phyloP scores from a whole-genome alignment of 2,329 filamentous ascomycete genomes.

The Gyromitra esculenta region DNA sequence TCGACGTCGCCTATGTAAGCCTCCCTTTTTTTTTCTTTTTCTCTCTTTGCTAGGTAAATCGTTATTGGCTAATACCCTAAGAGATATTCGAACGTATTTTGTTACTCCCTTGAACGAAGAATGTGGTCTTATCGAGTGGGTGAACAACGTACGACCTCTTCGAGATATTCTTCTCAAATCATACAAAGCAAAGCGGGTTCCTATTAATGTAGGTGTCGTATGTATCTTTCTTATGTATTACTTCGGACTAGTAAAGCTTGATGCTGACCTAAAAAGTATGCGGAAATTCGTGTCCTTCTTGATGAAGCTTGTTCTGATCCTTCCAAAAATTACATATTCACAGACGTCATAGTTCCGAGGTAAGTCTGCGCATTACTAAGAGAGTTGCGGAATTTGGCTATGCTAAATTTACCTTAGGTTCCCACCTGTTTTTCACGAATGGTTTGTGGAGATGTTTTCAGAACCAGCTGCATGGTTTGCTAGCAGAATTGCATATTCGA shows the following conservation, averaged over 20 bases:
- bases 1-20: conserved; percentile 78
- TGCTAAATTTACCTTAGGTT: conserved; percentile 69
- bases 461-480: conserved; percentile 92
- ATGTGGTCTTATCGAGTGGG: conserved; percentile 98
- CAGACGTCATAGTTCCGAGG: conserved; percentile 68
- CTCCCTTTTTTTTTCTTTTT: background rate
- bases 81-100: conserved; percentile 90
- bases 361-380: conserved; percentile 55
- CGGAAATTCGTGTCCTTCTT: conserved; percentile 63
- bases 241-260: background rate
- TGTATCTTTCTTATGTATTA: background rate
- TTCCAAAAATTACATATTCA: conserved; percentile 76
- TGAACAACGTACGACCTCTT: conserved; percentile 92
- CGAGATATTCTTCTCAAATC: conserved; percentile 86
- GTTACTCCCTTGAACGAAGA: conserved; percentile 97
- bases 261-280: conserved; percentile 51
- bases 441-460: conserved; percentile 95
- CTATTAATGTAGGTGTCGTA: conserved; percentile 61
- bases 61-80: conserved; percentile 6
- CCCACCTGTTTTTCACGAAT: conserved; percentile 85
- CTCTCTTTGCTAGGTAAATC: conserved; percentile 36
- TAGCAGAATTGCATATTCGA: conserved; percentile 86
- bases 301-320: conserved; percentile 72
- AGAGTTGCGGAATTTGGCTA: conserved; percentile 58
- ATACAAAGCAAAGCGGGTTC: conserved; percentile 78